Base-by-base conservation (phyloP, 2,329 filamentous ascomycete species). In the Dendryphion nanum region DNA sequence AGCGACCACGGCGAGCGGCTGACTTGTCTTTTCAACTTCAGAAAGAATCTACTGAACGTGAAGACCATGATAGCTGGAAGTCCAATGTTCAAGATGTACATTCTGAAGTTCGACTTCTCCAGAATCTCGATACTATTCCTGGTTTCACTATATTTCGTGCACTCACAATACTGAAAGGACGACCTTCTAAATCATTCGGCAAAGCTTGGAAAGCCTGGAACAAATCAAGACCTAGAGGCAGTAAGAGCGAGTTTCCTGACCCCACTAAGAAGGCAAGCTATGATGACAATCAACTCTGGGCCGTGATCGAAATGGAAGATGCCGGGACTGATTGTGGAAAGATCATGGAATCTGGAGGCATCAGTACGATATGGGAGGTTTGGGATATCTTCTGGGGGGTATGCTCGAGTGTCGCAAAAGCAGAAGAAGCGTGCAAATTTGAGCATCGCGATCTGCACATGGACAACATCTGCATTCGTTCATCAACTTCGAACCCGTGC, bases 321-420 rank as follows among this genome's bases (percentile, higher is more conserved):
- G 81, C 81, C 0, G 81, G 81, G 2, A 73, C 66, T 15, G 79
- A 82, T 49, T 64, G 82, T 23, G 57, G 61, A 19, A 66, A 64
- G 40, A 40, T 63, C n/a, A 59, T 65, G 54, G 56, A 61, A 16
- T 34, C 44, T 19, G 59, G 57, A 8, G 62, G 66, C 29, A 48
- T 68, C 17, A 53, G 59, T 23, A 56, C 56, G 13, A 57, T 74
- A 35, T 72, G 64, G 64, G 57, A 61, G 44, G 69, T 77, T 2
- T 83, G 79, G 67, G 81, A 84, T 53, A 73, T 83, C 1, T 85
- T 85, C 61, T 85, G 81, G 81, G 76, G 78, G 13, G 77, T 82
- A n/a, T 75, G 76, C 6, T 68, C 82, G 50, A 75, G 78, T 2
- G 62, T 84, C 7, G 79, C 76, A 13, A 76, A 79, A 41, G 81